A percentile compares a stretch with the other conserved stretches of the same genome.
Conservation (phyloP, 202 grass and related monocot species). For the Eragrostis tef region DNA sequence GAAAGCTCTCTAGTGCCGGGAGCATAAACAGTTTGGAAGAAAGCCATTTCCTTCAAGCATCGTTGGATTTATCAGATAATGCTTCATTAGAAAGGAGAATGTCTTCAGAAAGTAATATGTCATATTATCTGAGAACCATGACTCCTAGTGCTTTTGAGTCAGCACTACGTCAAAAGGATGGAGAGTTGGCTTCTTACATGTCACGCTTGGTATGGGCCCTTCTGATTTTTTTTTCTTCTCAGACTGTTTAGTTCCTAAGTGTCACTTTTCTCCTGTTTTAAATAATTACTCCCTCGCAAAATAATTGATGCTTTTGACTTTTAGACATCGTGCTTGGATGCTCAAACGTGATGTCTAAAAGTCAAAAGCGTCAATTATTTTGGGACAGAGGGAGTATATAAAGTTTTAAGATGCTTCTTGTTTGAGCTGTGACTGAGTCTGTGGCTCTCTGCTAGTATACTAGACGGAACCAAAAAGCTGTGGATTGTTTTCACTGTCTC, state of each 20-base stretch:
- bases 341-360: too few species aligned
- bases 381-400: too few species aligned
- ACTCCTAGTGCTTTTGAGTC: constrained; percentile 98
- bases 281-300: too few species aligned
- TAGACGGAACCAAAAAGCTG: too few species aligned
- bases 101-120: constrained; percentile 81
- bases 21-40: constrained; percentile 83
- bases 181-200: constrained; percentile 94
- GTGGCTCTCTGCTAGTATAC: too few species aligned
- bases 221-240: constrained; percentile 20
- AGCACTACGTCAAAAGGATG: constrained; percentile 92
- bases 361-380: too few species aligned
- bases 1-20: constrained; percentile 71
- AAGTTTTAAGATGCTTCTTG: too few species aligned
- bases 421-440: too few species aligned
- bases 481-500: neutral
- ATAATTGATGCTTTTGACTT: too few species aligned
- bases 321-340: too few species aligned
- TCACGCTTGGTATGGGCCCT: constrained; percentile 78
- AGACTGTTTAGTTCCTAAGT: constrained; percentile 2
- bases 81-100: constrained; percentile 80
- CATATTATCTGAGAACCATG: constrained; percentile 97
- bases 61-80: constrained; percentile 79
- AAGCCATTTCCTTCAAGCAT: constrained; percentile 91
- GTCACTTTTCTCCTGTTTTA: neutral